Percentiles rank a stretch among this genome's conserved stretches.
These are phyloP conservation scores for Corynascus novoguineensis DNA, from an alignment of 495 filamentous ascomycete genomes.

Conservation along the genomic window DNA sequence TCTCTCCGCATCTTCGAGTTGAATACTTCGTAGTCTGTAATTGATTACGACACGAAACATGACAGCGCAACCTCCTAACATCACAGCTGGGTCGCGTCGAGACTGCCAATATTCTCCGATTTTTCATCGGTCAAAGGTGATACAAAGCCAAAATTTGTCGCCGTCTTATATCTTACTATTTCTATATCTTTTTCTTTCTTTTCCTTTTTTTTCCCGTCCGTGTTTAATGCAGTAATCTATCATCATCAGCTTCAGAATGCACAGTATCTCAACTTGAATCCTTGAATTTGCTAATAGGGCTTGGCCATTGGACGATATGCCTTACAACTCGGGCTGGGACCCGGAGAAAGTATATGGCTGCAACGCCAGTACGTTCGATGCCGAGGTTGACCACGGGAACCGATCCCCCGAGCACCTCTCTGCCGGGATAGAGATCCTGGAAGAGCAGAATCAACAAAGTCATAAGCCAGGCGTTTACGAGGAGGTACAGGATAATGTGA, in stretches of 20 bases:
- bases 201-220: not conserved
- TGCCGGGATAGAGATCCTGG: not conserved
- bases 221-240: not conserved
- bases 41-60: not conserved
- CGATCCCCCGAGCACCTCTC: not conserved
- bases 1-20: too few relatives aligned
- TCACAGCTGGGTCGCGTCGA: not conserved
- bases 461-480: not conserved
- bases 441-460: not conserved
- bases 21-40: too few relatives aligned
- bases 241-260: too few relatives aligned
- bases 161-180: too few relatives aligned
- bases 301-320: slow-evolving; percentile 13
- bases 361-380: too few relatives aligned
- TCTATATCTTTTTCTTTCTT: not conserved
- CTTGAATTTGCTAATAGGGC: not conserved
- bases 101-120: not conserved
- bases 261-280: not conserved
- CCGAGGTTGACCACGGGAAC: not conserved
- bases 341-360: not conserved
- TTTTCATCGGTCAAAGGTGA: too few relatives aligned
- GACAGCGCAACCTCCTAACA: not conserved
- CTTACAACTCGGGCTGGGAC: slow-evolving; percentile 17
- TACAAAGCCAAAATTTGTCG: not conserved
- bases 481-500: not conserved